Evolutionary conservation across 306 rosid species (phyloP).

Genomic region (Dalbergia oliveri): DNA sequence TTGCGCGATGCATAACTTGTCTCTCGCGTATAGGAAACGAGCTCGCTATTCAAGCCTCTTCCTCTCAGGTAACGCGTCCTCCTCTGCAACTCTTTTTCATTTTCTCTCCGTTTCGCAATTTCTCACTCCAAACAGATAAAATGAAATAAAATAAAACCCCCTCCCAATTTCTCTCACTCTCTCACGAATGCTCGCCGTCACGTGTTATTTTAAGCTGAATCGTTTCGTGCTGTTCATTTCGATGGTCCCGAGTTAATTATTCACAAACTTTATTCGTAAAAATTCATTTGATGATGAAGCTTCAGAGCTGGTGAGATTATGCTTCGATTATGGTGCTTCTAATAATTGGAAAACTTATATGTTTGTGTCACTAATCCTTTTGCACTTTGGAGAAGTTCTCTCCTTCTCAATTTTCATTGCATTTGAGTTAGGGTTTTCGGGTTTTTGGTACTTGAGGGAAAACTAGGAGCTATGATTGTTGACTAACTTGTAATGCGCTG

Average conservation of each 20-base stretch:
- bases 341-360: neutral
- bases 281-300: neutral
- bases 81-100: neutral
- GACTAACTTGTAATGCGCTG: neutral
- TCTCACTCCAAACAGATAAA: neutral
- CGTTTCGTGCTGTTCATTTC: neutral
- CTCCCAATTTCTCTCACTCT: neutral
- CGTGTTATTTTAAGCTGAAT: neutral
- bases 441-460: neutral
- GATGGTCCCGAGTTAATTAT: neutral
- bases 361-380: neutral
- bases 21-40: conserved; percentile 93
- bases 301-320: neutral
- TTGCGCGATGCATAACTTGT: conserved; percentile 89
- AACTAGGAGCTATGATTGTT: neutral
- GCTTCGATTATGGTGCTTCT: neutral
- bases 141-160: neutral
- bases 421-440: conserved; percentile 49
- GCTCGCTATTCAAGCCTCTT: conserved; percentile 83
- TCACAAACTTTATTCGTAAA: neutral
- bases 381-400: neutral
- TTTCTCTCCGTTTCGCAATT: conserved; percentile 4
- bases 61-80: conserved; percentile 65
- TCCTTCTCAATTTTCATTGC: neutral
- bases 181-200: neutral